These are phyloP conservation scores for Geotrichum cucujoidarum DNA, from an alignment of 1,139 yeast species.

Conservation along the genomic window DNA sequence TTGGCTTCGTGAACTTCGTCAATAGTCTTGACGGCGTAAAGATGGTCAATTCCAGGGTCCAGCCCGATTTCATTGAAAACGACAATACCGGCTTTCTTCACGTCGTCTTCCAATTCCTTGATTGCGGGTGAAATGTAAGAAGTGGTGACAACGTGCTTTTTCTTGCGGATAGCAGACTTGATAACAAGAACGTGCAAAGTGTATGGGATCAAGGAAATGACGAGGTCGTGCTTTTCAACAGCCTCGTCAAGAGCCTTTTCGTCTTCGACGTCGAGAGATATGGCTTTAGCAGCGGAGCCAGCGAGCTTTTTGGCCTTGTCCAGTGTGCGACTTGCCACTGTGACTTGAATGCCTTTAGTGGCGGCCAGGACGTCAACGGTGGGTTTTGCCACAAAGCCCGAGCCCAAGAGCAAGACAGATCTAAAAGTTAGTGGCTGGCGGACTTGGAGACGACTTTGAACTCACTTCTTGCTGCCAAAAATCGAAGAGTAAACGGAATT, in stretches of 20 bases:
- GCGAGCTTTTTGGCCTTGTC: constrained; percentile 83
- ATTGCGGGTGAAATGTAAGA: constrained; percentile 93
- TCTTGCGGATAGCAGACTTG: constrained; percentile 83
- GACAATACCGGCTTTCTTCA: constrained; percentile 45
- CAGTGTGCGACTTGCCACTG: constrained; percentile 86
- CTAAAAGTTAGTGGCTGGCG: no score
- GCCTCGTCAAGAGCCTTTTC: constrained; percentile 70
- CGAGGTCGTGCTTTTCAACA: constrained; percentile 73
- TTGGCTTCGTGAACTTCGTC: constrained; percentile 89
- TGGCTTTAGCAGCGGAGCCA: constrained; percentile 71
- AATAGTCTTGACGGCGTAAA: constrained; percentile 95
- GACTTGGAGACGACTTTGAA: no score
- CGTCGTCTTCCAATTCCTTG: constrained; percentile 40
- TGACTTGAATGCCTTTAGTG: constrained; percentile 76
- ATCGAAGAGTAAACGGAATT: no score
- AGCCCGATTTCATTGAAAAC: constrained; percentile 54
- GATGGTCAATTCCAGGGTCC: constrained; percentile 97
- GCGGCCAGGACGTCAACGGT: constrained; percentile 86
- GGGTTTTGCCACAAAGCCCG: constrained; percentile 98
- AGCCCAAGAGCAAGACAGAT: constrained; percentile 77
- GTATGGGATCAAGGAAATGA: constrained; percentile 93
- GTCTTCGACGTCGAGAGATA: constrained; percentile 82
- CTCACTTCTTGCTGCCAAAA: no score
- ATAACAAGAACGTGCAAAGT: constrained; percentile 90
- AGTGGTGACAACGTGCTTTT: constrained; percentile 92